Evolutionary conservation across 2,329 filamentous ascomycete genomes (phyloP).

Genomic region (Didymosphaeria variabile): DNA sequence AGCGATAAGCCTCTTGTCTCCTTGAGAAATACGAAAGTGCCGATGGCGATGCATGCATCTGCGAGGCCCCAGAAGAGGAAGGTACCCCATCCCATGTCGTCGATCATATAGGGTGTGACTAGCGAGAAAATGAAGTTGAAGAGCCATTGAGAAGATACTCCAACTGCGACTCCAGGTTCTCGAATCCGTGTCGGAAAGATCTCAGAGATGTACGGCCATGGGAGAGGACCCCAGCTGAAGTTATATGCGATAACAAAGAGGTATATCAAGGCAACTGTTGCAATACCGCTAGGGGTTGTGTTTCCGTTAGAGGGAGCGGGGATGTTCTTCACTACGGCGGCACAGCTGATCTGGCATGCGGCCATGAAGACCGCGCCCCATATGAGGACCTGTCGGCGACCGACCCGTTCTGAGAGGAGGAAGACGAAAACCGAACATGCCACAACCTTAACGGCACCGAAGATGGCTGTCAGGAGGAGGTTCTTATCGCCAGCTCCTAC

Average conservation of each 20-base stretch:
- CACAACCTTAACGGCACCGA: constrained; percentile 64
- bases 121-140: constrained; percentile 62
- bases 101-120: constrained; percentile 61
- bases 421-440: constrained; percentile 61
- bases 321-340: constrained; percentile 53
- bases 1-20: constrained; percentile 50
- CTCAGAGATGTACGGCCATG: constrained; percentile 61
- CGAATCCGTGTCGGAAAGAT: constrained; percentile 63
- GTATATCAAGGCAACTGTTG: constrained; percentile 64
- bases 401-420: constrained; percentile 61
- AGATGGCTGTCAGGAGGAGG: constrained; percentile 62
- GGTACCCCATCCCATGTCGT: constrained; percentile 57
- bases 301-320: constrained; percentile 47
- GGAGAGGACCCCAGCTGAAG: constrained; percentile 62
- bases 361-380: constrained; percentile 46
- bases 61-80: constrained; percentile 58
- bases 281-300: constrained; percentile 53
- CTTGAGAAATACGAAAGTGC: constrained; percentile 50
- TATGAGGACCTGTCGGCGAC: constrained; percentile 51
- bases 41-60: constrained; percentile 53
- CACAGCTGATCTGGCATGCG: constrained; percentile 44
- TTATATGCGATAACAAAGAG: constrained; percentile 64
- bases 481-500: constrained; percentile 54
- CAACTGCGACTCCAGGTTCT: constrained; percentile 60
- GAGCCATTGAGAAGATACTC: constrained; percentile 61